phyloP scores from a whole-genome alignment of 805 yeast species.

The Barnettozyma siamensis region DNA sequence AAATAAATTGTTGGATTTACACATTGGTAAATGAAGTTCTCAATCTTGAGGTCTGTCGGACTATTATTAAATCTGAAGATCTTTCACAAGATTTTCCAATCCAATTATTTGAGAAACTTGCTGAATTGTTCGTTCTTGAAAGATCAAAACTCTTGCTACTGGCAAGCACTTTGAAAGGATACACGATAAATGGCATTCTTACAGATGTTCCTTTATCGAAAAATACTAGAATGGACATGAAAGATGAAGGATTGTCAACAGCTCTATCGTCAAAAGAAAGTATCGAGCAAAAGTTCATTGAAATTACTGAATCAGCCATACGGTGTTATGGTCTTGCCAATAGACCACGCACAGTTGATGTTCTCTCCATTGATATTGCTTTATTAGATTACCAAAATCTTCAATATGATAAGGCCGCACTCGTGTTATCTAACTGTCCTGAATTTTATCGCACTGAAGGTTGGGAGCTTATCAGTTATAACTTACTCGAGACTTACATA shows the following conservation, averaged over 20 bases:
- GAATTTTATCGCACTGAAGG: conserved; percentile 61
- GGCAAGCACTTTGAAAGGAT: conserved; percentile 26
- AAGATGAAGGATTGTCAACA: conserved; percentile 14
- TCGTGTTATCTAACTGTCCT: conserved; percentile 62
- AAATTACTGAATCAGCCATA: conserved; percentile 51
- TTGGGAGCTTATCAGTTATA: conserved; percentile 68
- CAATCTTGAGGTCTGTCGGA: conserved; percentile 17
- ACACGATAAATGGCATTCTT: conserved; percentile 28
- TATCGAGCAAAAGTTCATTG: conserved; percentile 40
- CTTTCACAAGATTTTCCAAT: conserved; percentile 20
- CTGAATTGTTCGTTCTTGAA: conserved; percentile 43
- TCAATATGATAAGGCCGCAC: conserved; percentile 54
- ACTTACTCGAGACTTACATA: conserved; percentile 60
- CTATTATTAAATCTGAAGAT: conserved; percentile 14
- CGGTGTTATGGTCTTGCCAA: conserved; percentile 44
- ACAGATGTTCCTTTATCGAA: conserved; percentile 11
- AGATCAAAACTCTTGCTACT: conserved; percentile 37
- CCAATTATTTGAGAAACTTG: conserved; percentile 35
- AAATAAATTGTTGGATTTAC: conserved; percentile 37
- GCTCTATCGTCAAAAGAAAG: conserved; percentile 28
- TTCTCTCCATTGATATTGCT: conserved; percentile 76
- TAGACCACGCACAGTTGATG: conserved; percentile 62
- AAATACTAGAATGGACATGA: background rate
- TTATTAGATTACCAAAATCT: conserved; percentile 53
- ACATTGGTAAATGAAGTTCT: conserved; percentile 38